phyloP scores from a whole-genome alignment of 148 eudicot species.

The Simmondsia chinensis region DNA sequence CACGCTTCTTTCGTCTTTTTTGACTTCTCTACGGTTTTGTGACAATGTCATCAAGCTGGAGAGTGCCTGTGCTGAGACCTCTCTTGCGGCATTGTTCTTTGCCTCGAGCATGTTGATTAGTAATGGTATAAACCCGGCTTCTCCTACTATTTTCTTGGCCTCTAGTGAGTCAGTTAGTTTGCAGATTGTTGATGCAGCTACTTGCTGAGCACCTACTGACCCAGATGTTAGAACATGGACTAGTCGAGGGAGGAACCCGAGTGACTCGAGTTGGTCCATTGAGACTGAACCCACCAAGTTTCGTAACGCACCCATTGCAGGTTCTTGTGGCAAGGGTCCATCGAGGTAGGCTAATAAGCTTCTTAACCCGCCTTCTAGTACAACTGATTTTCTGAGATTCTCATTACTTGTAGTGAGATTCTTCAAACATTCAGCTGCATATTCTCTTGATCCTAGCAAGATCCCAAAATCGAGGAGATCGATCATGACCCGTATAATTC shows the following conservation, averaged over 20 bases:
- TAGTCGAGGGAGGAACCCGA: constrained; percentile 54
- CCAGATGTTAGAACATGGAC: constrained; percentile 70
- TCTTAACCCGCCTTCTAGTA: constrained; percentile 61
- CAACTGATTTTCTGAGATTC: constrained; percentile 35
- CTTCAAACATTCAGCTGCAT: constrained; percentile 88
- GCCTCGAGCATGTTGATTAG: constrained; percentile 76
- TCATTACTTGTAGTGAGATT: constrained; percentile 70
- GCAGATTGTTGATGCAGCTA: constrained; percentile 61
- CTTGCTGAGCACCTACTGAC: constrained; percentile 61
- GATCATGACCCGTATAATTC: constrained; percentile 55
- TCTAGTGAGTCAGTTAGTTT: constrained; percentile 34
- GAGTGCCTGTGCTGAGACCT: constrained; percentile 75
- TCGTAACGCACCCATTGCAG: constrained; percentile 68
- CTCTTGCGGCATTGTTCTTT: constrained; percentile 51
- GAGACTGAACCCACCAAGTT: constrained; percentile 57
- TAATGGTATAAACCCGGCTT: constrained; percentile 60
- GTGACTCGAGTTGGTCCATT: constrained; percentile 36
- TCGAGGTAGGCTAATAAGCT: constrained; percentile 60
- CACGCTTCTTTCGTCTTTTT: constrained; percentile 67
- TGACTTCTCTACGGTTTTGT: constrained; percentile 58
- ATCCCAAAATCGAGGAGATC: constrained; percentile 64
- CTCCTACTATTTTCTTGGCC: constrained; percentile 49
- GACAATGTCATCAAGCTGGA: constrained; percentile 41
- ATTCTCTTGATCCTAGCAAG: constrained; percentile 67
- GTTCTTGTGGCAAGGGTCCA: constrained; percentile 81